A percentile compares a stretch with the other conserved stretches of the same genome.
Conservation (phyloP, 441 rosid species). For the Eruca vesicaria region DNA sequence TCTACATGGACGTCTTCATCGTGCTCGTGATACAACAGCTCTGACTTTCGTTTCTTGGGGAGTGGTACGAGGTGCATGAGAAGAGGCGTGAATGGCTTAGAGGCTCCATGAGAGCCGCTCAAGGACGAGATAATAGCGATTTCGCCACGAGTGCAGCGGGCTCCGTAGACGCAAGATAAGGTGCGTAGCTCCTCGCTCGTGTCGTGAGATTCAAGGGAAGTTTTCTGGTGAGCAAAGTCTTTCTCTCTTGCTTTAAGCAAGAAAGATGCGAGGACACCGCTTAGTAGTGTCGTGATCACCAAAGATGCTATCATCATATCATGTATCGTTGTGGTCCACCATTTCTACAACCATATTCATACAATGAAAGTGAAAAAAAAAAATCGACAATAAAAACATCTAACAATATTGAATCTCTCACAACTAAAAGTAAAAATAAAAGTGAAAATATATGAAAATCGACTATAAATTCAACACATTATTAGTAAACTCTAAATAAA, state of each 20-base stretch:
- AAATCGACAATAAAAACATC: neutral
- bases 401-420: neutral
- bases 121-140: slow-evolving; percentile 51
- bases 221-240: slow-evolving; percentile 40
- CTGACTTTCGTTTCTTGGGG: slow-evolving; percentile 48
- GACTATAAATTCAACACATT: neutral
- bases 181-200: slow-evolving; percentile 57
- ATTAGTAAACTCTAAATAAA: neutral
- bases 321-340: slow-evolving; percentile 43
- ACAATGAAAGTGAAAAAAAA: neutral
- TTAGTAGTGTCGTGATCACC: slow-evolving; percentile 53
- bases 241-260: slow-evolving; percentile 43
- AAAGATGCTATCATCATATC: slow-evolving; percentile 48
- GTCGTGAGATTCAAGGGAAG: slow-evolving; percentile 48
- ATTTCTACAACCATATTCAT: slow-evolving; percentile 24
- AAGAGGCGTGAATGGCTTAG: slow-evolving; percentile 45
- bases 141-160: slow-evolving; percentile 57
- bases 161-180: slow-evolving; percentile 59
- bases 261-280: slow-evolving; percentile 56
- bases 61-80: slow-evolving; percentile 77
- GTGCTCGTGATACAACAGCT: slow-evolving; percentile 62
- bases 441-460: neutral
- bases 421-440: neutral
- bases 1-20: slow-evolving; percentile 62
- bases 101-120: slow-evolving; percentile 38